phyloP scores from a whole-genome alignment of 2,329 filamentous ascomycete species.

The Sclerotinia nivalis region DNA sequence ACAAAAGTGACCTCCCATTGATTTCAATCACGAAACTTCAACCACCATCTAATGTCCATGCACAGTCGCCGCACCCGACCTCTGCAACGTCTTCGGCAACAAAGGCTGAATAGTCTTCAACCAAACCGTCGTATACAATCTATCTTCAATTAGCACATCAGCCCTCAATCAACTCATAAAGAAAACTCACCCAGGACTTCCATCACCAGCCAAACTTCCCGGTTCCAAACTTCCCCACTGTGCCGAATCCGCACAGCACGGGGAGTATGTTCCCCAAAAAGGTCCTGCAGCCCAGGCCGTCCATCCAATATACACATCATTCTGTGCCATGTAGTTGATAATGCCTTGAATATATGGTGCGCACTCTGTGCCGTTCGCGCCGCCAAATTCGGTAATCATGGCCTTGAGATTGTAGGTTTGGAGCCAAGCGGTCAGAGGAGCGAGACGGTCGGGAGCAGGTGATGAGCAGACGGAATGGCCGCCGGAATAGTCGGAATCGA shows the following conservation, averaged over 20 bases:
- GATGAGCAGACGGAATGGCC: constrained; percentile 46
- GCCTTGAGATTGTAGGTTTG: constrained; percentile 49
- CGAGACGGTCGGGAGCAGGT: constrained; percentile 45
- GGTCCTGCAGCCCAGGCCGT: constrained; percentile 54
- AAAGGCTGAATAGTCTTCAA: constrained; percentile 1
- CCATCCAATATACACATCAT: constrained; percentile 52
- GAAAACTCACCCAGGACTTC: constrained; percentile 42
- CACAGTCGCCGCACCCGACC: not conserved
- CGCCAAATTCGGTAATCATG: constrained; percentile 53
- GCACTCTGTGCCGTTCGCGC: constrained; percentile 48
- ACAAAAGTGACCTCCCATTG: not conserved
- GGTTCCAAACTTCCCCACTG: constrained; percentile 51
- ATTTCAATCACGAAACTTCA: not conserved
- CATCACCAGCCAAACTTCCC: constrained; percentile 47
- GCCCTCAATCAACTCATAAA: too few species aligned
- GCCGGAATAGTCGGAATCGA: constrained; percentile 52
- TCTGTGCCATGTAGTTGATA: constrained; percentile 50
- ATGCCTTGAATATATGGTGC: constrained; percentile 46
- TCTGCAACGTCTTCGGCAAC: constrained; percentile 7
- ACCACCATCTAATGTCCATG: not conserved
- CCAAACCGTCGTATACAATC: constrained; percentile 14
- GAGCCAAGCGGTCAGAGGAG: constrained; percentile 49
- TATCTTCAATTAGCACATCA: not conserved
- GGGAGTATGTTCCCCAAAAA: constrained; percentile 49
- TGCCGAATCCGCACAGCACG: constrained; percentile 46